Evolutionary conservation across 1,139 yeast species (phyloP).

Genomic region (Saccharomycopsis hybrid): DNA sequence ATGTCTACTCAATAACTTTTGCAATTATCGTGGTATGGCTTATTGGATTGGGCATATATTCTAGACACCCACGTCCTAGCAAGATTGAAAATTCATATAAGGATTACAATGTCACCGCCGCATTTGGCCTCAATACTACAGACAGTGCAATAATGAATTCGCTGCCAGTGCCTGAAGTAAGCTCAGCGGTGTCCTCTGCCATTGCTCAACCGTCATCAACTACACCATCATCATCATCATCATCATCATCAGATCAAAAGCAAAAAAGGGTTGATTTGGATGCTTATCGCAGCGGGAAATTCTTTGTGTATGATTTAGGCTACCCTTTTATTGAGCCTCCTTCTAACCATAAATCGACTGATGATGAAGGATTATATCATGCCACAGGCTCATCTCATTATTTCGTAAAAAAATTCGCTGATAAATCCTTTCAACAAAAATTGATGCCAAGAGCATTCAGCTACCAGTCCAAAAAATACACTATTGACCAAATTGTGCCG

Average conservation of each 20-base stretch:
- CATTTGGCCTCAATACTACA: slow-evolving; percentile 12
- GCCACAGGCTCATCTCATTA: slow-evolving; percentile 14
- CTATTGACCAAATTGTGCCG: slow-evolving; percentile 25
- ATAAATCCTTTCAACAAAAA: slow-evolving; percentile 22
- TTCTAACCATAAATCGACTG: slow-evolving; percentile 8
- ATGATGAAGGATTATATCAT: slow-evolving; percentile 28
- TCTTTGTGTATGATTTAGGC: slow-evolving; percentile 25
- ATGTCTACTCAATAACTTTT: slow-evolving; percentile 14
- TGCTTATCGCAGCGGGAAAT: slow-evolving; percentile 29
- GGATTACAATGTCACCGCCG: slow-evolving; percentile 15
- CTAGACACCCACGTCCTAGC: slow-evolving; percentile 17
- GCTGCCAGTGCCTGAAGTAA: too few relatives aligned
- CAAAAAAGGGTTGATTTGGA: slow-evolving; percentile 25
- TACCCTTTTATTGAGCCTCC: slow-evolving; percentile 22
- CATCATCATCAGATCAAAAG: background rate
- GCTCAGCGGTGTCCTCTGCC: background rate
- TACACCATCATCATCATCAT: background rate
- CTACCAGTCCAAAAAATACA: slow-evolving; percentile 24
- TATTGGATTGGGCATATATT: slow-evolving; percentile 23
- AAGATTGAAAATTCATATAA: slow-evolving; percentile 5
- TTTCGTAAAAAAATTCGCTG: slow-evolving; percentile 25
- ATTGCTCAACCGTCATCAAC: background rate
- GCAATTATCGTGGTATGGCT: slow-evolving; percentile 25
- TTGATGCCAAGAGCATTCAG: slow-evolving; percentile 24
- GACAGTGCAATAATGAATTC: background rate